These are phyloP conservation scores for Vanilla planifolia DNA, from an alignment of 106 monocot species.

Conservation along the genomic window DNA sequence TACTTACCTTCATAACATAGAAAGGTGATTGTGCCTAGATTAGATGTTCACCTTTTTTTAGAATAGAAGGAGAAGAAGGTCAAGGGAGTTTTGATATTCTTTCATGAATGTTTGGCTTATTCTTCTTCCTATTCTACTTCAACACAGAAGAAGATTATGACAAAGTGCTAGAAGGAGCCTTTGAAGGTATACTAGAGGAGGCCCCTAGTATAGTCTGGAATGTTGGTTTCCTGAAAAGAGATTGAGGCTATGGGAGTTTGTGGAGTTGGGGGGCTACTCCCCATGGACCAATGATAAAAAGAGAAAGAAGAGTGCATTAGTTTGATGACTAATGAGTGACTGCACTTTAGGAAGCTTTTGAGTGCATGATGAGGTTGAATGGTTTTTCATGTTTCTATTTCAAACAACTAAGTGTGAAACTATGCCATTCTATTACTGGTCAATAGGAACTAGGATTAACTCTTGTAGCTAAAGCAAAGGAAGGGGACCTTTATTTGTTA, in stretches of 20 bases:
- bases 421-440: no score
- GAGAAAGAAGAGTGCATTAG: conserved; percentile 1
- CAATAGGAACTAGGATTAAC: no score
- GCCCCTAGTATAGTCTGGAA: conserved; percentile 3
- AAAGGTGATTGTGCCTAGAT: no score
- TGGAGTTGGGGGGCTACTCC: neutral
- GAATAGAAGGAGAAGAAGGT: conserved; percentile 9
- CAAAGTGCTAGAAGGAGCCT: conserved; percentile 10
- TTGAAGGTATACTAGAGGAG: conserved; percentile 5
- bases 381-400: neutral
- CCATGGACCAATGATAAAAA: neutral
- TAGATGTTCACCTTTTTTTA: conserved; percentile 8
- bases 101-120: neutral
- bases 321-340: conserved; percentile 8
- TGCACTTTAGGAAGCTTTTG: conserved; percentile 5
- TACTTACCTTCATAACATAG: no score
- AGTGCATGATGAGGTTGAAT: neutral
- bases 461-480: no score
- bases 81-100: conserved; percentile 4
- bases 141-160: conserved; percentile 7
- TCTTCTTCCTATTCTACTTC: conserved; percentile 5
- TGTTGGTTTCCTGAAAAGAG: conserved; percentile 6
- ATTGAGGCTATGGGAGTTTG: conserved; percentile 10
- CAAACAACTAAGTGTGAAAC: no score
- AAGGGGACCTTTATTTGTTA: no score